A percentile compares a stretch with the other conserved stretches of the same genome.
These are phyloP conservation scores for Puccinia sorghi DNA, from an alignment of 1,284 basidiomycete species.

Conservation along the genomic window DNA sequence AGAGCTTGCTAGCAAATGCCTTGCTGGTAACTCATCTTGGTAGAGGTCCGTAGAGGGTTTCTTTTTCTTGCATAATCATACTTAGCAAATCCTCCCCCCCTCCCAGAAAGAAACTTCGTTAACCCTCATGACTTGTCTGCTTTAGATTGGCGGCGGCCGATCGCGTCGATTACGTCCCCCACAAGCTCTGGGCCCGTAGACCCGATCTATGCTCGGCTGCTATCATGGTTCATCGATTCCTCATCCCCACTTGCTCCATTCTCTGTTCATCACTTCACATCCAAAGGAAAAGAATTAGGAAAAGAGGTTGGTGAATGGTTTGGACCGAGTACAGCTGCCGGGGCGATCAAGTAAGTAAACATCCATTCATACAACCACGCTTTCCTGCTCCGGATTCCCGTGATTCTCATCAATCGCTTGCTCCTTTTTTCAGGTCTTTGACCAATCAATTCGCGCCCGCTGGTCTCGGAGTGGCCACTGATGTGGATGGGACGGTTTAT, in stretches of 20 bases:
- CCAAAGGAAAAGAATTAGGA: conserved; percentile 82
- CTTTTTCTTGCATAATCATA: no score
- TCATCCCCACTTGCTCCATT: conserved; percentile 86
- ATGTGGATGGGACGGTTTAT: conserved; percentile 79
- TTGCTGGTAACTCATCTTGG: conserved; percentile 80
- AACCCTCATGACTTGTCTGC: conserved; percentile 1
- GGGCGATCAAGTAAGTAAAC: conserved; percentile 76
- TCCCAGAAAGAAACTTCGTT: no score
- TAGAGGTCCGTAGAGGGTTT: conserved; percentile 65
- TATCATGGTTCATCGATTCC: conserved; percentile 93
- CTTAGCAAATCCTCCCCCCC: no score
- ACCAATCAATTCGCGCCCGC: conserved; percentile 77
- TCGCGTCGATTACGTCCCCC: conserved; percentile 56
- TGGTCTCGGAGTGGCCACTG: conserved; percentile 77
- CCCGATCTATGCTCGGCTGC: conserved; percentile 74
- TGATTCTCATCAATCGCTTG: neutral
- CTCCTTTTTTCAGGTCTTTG: conserved; percentile 59
- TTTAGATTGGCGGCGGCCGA: conserved; percentile 78
- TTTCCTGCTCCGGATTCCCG: neutral
- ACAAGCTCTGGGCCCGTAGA: conserved; percentile 38
- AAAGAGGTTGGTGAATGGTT: conserved; percentile 98
- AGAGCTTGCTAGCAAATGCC: conserved; percentile 86
- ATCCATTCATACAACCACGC: neutral
- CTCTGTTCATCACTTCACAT: conserved; percentile 91
- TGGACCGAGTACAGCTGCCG: conserved; percentile 92